phyloP scores from a whole-genome alignment of 1,139 yeast species.

The Protomyces macrosporus region DNA sequence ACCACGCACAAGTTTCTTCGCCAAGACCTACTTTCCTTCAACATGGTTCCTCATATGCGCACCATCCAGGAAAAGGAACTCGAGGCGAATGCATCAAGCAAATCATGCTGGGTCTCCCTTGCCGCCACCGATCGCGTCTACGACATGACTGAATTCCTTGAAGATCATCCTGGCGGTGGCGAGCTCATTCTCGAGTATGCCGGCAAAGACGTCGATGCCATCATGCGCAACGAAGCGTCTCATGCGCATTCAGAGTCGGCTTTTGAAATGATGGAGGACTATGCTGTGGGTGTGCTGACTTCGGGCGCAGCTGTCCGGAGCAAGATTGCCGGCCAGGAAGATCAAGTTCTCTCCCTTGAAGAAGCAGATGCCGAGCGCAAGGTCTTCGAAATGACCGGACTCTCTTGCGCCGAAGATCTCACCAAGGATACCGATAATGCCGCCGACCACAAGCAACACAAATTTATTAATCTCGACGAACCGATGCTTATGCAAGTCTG shows the following conservation, averaged over 20 bases:
- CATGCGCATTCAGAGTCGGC: slow-evolving; percentile 83
- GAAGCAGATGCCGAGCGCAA: slow-evolving; percentile 47
- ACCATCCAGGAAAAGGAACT: slow-evolving; percentile 17
- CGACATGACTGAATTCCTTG: slow-evolving; percentile 47
- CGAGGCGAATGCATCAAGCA: slow-evolving; percentile 51
- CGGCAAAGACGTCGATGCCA: slow-evolving; percentile 75
- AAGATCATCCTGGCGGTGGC: slow-evolving; percentile 55
- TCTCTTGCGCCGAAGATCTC: slow-evolving; percentile 55
- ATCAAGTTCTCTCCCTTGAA: slow-evolving; percentile 3
- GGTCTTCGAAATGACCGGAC: slow-evolving; percentile 45
- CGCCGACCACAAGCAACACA: slow-evolving; percentile 67
- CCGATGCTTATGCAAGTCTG: slow-evolving; percentile 79
- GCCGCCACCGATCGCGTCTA: slow-evolving; percentile 45
- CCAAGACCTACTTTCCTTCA: neutral
- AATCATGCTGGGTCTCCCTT: slow-evolving; percentile 54
- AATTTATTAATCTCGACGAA: slow-evolving; percentile 75
- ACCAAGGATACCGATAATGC: slow-evolving; percentile 71
- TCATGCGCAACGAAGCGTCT: slow-evolving; percentile 61
- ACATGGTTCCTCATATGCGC: slow-evolving; percentile 19
- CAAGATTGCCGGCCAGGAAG: slow-evolving; percentile 1
- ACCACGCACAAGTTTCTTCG: neutral
- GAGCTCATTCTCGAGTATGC: slow-evolving; percentile 70
- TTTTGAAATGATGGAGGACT: slow-evolving; percentile 77
- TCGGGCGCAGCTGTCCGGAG: slow-evolving; percentile 37
- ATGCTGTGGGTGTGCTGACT: slow-evolving; percentile 58